These are phyloP conservation scores for Thelonectria rubi DNA, from an alignment of 2,329 filamentous ascomycete genomes.

Conservation along the genomic window DNA sequence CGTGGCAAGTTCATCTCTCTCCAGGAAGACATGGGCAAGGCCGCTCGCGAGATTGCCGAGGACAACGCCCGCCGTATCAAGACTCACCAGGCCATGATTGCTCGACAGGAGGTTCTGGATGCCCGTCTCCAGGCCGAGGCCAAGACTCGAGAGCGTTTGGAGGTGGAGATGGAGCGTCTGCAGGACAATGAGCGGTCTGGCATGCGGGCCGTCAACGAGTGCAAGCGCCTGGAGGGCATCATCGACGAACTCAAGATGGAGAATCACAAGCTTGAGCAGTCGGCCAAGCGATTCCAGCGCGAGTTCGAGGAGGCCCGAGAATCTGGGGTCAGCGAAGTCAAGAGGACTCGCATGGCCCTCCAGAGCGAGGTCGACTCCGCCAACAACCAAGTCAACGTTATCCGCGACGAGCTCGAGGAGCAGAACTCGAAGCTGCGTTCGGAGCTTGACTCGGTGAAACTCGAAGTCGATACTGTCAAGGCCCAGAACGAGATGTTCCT, in stretches of 20 bases:
- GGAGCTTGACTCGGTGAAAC: constrained; percentile 79
- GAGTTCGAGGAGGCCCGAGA: constrained; percentile 88
- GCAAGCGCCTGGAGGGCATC: constrained; percentile 65
- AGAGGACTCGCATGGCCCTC: constrained; percentile 80
- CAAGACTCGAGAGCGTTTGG: constrained; percentile 72
- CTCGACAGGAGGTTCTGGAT: constrained; percentile 82
- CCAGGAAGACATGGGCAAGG: constrained; percentile 85
- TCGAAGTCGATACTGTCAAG: constrained; percentile 83
- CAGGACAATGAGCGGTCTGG: constrained; percentile 71
- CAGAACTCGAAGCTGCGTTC: constrained; percentile 76
- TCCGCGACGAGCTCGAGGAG: constrained; percentile 82
- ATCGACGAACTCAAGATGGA: constrained; percentile 69
- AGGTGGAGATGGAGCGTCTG: constrained; percentile 72
- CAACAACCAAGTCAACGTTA: constrained; percentile 84
- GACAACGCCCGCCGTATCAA: constrained; percentile 83
- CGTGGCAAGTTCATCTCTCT: constrained; percentile 84
- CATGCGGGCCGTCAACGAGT: constrained; percentile 70
- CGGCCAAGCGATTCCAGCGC: constrained; percentile 74
- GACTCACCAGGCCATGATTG: constrained; percentile 80
- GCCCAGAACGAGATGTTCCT: constrained; percentile 85
- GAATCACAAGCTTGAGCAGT: constrained; percentile 76
- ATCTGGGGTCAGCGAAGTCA: constrained; percentile 79
- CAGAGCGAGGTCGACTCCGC: constrained; percentile 84
- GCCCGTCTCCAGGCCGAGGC: constrained; percentile 79
- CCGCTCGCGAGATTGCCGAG: constrained; percentile 80